Conservation (phyloP, 345 rosid genomes). For the Cardamine resedifolia region DNA sequence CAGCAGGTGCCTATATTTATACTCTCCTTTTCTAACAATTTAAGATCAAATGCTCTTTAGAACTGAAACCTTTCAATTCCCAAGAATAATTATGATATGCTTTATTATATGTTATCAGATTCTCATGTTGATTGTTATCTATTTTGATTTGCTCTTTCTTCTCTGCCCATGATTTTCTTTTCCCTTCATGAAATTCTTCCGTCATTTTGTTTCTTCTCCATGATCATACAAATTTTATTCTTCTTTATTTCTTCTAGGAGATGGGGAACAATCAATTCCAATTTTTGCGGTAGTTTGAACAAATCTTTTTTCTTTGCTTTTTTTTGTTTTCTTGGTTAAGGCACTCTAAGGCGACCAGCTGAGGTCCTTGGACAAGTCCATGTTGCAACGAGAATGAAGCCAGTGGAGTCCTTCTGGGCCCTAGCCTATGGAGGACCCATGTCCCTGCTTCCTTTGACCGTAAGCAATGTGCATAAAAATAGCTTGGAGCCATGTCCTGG, state of each 20-base stretch:
- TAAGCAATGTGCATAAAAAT: slow-evolving; percentile 67
- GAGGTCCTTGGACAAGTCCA: slow-evolving; percentile 99
- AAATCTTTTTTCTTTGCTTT: slow-evolving; percentile 9
- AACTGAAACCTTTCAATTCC: not conserved
- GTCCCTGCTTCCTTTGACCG: slow-evolving; percentile 87
- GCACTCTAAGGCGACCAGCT: slow-evolving; percentile 82
- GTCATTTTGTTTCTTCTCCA: slow-evolving; percentile 12
- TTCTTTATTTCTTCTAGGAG: slow-evolving; percentile 14
- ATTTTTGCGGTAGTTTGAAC: slow-evolving; percentile 9
- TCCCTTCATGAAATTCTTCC: slow-evolving; percentile 4
- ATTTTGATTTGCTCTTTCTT: slow-evolving; percentile 16
- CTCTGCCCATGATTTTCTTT: not conserved
- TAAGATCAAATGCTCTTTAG: slow-evolving; percentile 18
- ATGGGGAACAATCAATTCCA: slow-evolving; percentile 16
- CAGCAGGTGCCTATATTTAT: slow-evolving; percentile 66
- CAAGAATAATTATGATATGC: slow-evolving; percentile 8
- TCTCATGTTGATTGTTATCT: slow-evolving; percentile 17
- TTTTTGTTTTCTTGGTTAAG: slow-evolving; percentile 46
- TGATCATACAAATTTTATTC: slow-evolving; percentile 4
- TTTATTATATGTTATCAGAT: slow-evolving; percentile 14
- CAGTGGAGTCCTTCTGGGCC: slow-evolving; percentile 96
- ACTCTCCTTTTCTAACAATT: slow-evolving; percentile 5
- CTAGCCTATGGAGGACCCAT: slow-evolving; percentile 95
- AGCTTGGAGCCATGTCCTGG: slow-evolving; percentile 79
- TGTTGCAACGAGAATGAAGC: slow-evolving; percentile 83